Evolutionary conservation across 1,284 basidiomycete species (phyloP).

Genomic region (Ceratobasidium sp.): DNA sequence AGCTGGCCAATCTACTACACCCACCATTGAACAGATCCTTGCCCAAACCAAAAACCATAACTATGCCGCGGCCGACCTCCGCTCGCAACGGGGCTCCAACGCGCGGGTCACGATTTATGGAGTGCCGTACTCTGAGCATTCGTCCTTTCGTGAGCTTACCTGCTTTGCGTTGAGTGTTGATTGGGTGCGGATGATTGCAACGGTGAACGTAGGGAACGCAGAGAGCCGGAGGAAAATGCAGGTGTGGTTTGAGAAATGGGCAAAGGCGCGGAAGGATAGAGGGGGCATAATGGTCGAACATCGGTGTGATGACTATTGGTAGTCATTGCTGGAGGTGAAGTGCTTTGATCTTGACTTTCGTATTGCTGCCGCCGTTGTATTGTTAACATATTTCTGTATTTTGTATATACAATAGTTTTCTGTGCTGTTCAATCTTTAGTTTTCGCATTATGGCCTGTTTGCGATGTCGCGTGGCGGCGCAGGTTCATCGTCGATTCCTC

Average conservation of each 20-base stretch:
- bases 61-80: slow-evolving; percentile 76
- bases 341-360: neutral
- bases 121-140: slow-evolving; percentile 84
- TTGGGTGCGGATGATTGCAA: slow-evolving; percentile 91
- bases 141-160: slow-evolving; percentile 92
- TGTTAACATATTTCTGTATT: neutral
- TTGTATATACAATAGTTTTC: neutral
- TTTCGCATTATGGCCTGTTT: neutral
- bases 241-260: slow-evolving; percentile 88
- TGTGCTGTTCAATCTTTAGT: neutral
- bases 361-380: neutral
- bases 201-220: slow-evolving; percentile 91
- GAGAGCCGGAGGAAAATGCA: slow-evolving; percentile 83
- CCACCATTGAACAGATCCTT: slow-evolving; percentile 74
- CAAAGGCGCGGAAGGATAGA: slow-evolving; percentile 72
- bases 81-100: slow-evolving; percentile 77
- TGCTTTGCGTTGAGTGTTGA: slow-evolving; percentile 89
- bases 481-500: slow-evolving; percentile 1
- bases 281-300: slow-evolving; percentile 64
- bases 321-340: slow-evolving; percentile 44
- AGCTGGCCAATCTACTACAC: slow-evolving; percentile 69
- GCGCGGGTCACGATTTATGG: slow-evolving; percentile 78
- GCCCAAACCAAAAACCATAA: slow-evolving; percentile 69
- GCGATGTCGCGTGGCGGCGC: neutral
- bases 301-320: slow-evolving; percentile 76